These are phyloP conservation scores for Helotiales sp. DNA, from an alignment of 2,329 filamentous ascomycete genomes.

Conservation along the genomic window DNA sequence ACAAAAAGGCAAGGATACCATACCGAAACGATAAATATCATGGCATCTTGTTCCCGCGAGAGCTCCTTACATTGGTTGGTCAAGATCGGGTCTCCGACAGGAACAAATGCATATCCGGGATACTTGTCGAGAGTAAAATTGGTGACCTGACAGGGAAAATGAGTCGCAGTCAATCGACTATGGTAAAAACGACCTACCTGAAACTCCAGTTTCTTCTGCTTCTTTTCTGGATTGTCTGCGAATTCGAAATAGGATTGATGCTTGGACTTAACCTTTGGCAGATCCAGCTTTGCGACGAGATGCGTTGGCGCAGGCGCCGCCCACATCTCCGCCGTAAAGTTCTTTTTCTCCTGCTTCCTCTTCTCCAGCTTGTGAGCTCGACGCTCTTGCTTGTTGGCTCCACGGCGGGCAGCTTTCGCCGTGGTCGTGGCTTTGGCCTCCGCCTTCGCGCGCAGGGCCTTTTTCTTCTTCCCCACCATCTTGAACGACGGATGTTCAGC, in stretches of 20 bases:
- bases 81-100: constrained; percentile 64
- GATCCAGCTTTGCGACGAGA: constrained; percentile 41
- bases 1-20: constrained; percentile 36
- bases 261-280: constrained; percentile 50
- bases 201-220: constrained; percentile 64
- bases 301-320: constrained; percentile 38
- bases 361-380: constrained; percentile 37
- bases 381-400: constrained; percentile 32
- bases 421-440: constrained; percentile 6
- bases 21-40: constrained; percentile 72
- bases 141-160: constrained; percentile 52
- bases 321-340: constrained; percentile 38
- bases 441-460: constrained; percentile 16
- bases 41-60: constrained; percentile 63
- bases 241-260: constrained; percentile 68
- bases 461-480: constrained; percentile 33
- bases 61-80: constrained; percentile 67
- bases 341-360: constrained; percentile 38
- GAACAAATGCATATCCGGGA: constrained; percentile 66
- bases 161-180: constrained; percentile 20
- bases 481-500: constrained; percentile 1
- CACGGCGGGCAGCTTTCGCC: constrained; percentile 11
- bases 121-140: constrained; percentile 53
- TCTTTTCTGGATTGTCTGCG: constrained; percentile 67
- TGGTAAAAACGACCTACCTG: constrained; percentile 53